These are phyloP conservation scores for Kappamyces sp. DNA, from an alignment of 192 early-diverging fungal species.

Conservation along the genomic window DNA sequence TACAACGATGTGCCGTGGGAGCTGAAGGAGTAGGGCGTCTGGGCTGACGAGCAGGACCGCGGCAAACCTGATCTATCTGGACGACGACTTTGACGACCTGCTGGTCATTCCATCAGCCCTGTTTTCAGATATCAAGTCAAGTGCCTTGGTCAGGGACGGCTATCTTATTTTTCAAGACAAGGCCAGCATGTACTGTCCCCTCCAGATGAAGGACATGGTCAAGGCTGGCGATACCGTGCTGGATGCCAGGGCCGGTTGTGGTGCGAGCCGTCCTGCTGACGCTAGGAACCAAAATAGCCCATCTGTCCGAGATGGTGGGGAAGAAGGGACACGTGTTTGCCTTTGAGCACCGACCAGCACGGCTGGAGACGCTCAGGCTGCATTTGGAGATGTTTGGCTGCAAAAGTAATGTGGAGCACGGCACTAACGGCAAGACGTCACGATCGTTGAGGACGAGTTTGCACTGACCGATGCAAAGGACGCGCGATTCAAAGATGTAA, in stretches of 20 bases:
- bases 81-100: slow-evolving; percentile 43
- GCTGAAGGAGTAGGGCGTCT: slow-evolving; percentile 6
- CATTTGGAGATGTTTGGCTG: slow-evolving; percentile 64
- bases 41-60: slow-evolving; percentile 5
- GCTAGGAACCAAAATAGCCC: slow-evolving; percentile 77
- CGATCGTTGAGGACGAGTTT: slow-evolving; percentile 49
- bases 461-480: slow-evolving; percentile 63
- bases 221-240: slow-evolving; percentile 26
- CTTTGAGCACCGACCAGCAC: slow-evolving; percentile 70
- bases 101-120: slow-evolving; percentile 32
- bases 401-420: slow-evolving; percentile 39
- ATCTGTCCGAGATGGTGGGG: slow-evolving; percentile 75
- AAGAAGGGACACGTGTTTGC: slow-evolving; percentile 76
- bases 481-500: slow-evolving; percentile 57
- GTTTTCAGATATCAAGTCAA: slow-evolving; percentile 34
- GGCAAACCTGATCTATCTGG: slow-evolving; percentile 28
- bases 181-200: slow-evolving; percentile 38
- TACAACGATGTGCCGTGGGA: slow-evolving; percentile 3
- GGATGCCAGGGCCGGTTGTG: slow-evolving; percentile 44
- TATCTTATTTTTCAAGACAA: slow-evolving; percentile 49
- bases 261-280: slow-evolving; percentile 12
- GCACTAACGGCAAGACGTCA: slow-evolving; percentile 22
- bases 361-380: slow-evolving; percentile 65
- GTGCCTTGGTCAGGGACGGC: slow-evolving; percentile 30
- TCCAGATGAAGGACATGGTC: slow-evolving; percentile 26